A percentile compares a stretch with the other conserved stretches of the same genome.
phyloP scores from a whole-genome alignment of 345 rosid genomes.

The Dipteronia sinensis region DNA sequence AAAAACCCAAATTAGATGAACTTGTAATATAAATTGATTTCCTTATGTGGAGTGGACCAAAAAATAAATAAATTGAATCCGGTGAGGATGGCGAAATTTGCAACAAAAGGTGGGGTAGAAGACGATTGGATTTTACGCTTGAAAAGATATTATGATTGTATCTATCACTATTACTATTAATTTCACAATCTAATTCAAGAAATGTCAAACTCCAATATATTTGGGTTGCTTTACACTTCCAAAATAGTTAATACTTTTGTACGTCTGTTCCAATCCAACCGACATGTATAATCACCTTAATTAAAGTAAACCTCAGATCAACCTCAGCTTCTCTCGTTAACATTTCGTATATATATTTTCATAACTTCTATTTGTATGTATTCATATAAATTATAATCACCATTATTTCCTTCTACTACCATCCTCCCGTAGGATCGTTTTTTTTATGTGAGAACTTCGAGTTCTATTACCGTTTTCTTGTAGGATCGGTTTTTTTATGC shows the following conservation, averaged over 20 bases:
- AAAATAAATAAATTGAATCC: no score
- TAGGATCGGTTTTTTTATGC: no score
- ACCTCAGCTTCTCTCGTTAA: not conserved
- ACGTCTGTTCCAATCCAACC: slow-evolving; percentile 20
- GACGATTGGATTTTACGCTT: slow-evolving; percentile 6
- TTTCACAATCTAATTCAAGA: not conserved
- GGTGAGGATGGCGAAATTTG: not conserved
- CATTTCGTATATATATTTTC: not conserved
- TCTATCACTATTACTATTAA: not conserved
- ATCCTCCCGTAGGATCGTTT: no score
- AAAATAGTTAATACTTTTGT: not conserved
- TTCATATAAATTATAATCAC: not conserved
- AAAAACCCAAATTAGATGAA: no score
- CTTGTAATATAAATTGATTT: no score
- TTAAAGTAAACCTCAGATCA: slow-evolving; percentile 9
- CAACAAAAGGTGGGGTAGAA: not conserved
- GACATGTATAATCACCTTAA: slow-evolving; percentile 10
- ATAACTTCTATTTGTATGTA: not conserved
- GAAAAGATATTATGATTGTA: not conserved
- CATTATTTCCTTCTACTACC: not conserved
- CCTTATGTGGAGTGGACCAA: no score
- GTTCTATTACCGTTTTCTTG: no score
- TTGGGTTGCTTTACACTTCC: slow-evolving; percentile 15
- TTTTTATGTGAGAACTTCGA: no score
- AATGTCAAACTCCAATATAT: not conserved